phyloP scores from a whole-genome alignment of 495 filamentous ascomycete genomes.

The Penicillium steckii region DNA sequence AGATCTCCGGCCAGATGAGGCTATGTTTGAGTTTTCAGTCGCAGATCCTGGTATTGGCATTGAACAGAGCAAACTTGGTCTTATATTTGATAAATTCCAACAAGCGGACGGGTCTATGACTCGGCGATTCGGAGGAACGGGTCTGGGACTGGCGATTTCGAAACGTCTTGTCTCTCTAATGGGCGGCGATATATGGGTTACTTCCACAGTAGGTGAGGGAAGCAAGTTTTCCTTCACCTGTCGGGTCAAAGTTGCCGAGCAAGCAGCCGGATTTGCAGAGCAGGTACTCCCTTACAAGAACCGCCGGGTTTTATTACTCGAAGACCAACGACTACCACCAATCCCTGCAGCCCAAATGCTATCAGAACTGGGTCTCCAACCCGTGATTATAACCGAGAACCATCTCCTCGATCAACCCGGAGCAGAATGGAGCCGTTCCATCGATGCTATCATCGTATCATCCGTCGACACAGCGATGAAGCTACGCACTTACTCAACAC shows the following conservation, averaged over 20 bases:
- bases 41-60: conserved; percentile 84
- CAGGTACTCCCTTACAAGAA: conserved; percentile 75
- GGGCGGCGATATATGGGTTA: conserved; percentile 85
- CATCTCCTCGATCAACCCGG: conserved; percentile 45
- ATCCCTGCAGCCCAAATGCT: conserved; percentile 72
- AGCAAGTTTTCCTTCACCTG: conserved; percentile 87
- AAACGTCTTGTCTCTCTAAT: conserved; percentile 76
- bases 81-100: conserved; percentile 79
- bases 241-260: conserved; percentile 70
- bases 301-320: conserved; percentile 81
- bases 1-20: conserved; percentile 45
- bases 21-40: conserved; percentile 53
- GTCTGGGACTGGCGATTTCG: conserved; percentile 73
- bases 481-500: conserved; percentile 71
- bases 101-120: conserved; percentile 95
- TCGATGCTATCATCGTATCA: conserved; percentile 90
- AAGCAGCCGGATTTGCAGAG: conserved; percentile 69
- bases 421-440: conserved; percentile 53
- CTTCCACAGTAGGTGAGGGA: conserved; percentile 76
- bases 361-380: conserved; percentile 65
- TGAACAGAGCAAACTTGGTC: conserved; percentile 65
- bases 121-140: conserved; percentile 74
- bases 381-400: conserved; percentile 62
- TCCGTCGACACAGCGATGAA: conserved; percentile 80
- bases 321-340: conserved; percentile 68